phyloP scores from a whole-genome alignment of 495 filamentous ascomycete species.

The Apiosordaria backusii region DNA sequence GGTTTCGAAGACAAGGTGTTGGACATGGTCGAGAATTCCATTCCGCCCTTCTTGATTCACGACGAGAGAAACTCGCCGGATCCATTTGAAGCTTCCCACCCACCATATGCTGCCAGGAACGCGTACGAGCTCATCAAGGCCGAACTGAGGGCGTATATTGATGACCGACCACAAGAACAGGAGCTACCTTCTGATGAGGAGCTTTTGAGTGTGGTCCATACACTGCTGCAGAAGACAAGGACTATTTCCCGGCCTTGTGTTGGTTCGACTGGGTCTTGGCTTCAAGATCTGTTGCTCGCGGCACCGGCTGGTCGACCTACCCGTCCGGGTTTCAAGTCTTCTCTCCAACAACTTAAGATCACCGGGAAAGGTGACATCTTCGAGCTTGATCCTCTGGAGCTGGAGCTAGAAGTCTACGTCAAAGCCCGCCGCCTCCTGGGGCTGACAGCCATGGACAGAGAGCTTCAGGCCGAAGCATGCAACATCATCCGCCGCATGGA shows the following conservation, averaged over 20 bases:
- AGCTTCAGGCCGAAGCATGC: conserved; percentile 51
- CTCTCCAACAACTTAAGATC: conserved; percentile 37
- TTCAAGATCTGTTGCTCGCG: conserved; percentile 50
- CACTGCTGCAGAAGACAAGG: conserved; percentile 42
- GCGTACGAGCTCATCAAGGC: conserved; percentile 52
- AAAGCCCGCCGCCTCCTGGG: conserved; percentile 47
- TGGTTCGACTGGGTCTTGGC: conserved; percentile 43
- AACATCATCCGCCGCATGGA: conserved; percentile 49
- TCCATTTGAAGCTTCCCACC: conserved; percentile 42
- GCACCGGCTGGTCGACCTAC: not conserved
- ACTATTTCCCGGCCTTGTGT: conserved; percentile 27
- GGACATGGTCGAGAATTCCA: conserved; percentile 60
- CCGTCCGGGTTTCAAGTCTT: not conserved
- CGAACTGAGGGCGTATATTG: conserved; percentile 44
- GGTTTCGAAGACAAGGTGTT: conserved; percentile 60
- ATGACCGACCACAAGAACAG: conserved; percentile 28
- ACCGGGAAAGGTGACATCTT: conserved; percentile 49
- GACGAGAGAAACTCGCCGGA: conserved; percentile 50
- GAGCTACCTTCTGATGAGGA: conserved; percentile 42
- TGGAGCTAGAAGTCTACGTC: conserved; percentile 48
- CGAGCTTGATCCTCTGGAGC: conserved; percentile 46
- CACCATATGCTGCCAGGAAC: conserved; percentile 36
- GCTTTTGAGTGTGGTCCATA: conserved; percentile 42
- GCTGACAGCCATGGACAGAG: conserved; percentile 50
- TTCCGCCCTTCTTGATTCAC: conserved; percentile 62